phyloP scores from a whole-genome alignment of 345 rosid species.

The Rhodamnia argentea region DNA sequence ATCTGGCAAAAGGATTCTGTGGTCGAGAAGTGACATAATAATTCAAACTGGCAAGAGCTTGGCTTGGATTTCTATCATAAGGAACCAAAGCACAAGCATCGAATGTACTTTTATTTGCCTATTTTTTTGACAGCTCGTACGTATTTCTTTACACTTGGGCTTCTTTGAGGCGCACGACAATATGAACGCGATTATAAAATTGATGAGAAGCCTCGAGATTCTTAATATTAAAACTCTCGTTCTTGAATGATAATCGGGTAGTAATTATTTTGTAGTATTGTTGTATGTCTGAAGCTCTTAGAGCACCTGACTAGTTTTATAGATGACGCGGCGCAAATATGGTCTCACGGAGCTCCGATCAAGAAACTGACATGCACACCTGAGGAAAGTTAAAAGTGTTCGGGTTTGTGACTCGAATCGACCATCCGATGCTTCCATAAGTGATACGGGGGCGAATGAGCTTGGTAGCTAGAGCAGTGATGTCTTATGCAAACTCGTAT shows the following conservation, averaged over 20 bases:
- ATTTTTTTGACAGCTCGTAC: background rate
- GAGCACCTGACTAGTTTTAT: background rate
- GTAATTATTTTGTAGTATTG: background rate
- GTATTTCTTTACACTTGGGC: background rate
- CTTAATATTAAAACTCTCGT: no score
- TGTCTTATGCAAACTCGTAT: background rate
- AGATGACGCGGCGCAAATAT: background rate
- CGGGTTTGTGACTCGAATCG: background rate
- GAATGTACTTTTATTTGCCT: background rate
- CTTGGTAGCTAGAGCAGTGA: background rate
- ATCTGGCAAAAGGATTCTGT: background rate
- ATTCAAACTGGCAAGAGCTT: background rate
- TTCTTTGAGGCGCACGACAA: background rate
- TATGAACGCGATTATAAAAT: background rate
- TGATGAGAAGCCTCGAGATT: background rate
- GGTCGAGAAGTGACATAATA: background rate
- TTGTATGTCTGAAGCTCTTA: background rate
- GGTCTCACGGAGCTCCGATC: background rate
- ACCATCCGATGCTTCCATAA: background rate
- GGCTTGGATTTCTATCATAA: background rate
- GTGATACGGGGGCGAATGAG: background rate
- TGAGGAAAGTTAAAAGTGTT: background rate
- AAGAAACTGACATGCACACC: background rate
- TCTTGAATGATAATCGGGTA: no score
- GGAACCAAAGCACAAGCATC: background rate